Evolutionary conservation across 257 asterid species (phyloP).

Genomic region (Lycium ferocissimum): DNA sequence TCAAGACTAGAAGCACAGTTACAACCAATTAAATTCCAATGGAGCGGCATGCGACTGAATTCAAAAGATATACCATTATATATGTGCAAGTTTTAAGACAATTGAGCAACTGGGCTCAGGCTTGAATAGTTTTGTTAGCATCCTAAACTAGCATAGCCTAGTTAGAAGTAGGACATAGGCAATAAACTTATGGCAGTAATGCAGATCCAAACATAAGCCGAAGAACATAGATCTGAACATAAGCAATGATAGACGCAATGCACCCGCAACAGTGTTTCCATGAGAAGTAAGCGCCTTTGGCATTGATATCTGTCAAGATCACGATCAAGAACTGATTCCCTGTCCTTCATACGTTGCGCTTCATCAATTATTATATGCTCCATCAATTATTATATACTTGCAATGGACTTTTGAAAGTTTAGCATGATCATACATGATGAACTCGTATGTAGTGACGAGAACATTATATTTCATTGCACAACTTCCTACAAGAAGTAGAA

Average conservation of each 20-base stretch:
- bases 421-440: conserved; percentile 96
- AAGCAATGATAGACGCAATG: conserved; percentile 20
- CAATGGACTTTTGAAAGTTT: conserved; percentile 97
- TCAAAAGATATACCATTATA: conserved; percentile 19
- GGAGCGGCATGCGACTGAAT: conserved; percentile 14
- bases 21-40: conserved; percentile 4
- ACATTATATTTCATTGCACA: conserved; percentile 94
- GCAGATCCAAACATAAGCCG: conserved; percentile 20
- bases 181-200: conserved; percentile 4
- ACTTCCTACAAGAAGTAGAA: conserved; percentile 74
- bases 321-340: conserved; percentile 99
- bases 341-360: conserved; percentile 99
- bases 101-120: neutral
- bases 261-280: conserved; percentile 99
- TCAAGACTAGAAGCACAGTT: neutral
- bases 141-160: neutral
- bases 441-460: conserved; percentile 98
- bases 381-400: conserved; percentile 97
- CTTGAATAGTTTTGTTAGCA: conserved; percentile 21
- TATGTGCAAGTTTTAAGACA: conserved; percentile 12
- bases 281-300: conserved; percentile 98
- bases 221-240: conserved; percentile 17
- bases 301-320: conserved; percentile 99
- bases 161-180: neutral
- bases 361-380: conserved; percentile 94